phyloP scores from a whole-genome alignment of 495 filamentous ascomycete genomes.

The Hypomontagnella submonticulosa region DNA sequence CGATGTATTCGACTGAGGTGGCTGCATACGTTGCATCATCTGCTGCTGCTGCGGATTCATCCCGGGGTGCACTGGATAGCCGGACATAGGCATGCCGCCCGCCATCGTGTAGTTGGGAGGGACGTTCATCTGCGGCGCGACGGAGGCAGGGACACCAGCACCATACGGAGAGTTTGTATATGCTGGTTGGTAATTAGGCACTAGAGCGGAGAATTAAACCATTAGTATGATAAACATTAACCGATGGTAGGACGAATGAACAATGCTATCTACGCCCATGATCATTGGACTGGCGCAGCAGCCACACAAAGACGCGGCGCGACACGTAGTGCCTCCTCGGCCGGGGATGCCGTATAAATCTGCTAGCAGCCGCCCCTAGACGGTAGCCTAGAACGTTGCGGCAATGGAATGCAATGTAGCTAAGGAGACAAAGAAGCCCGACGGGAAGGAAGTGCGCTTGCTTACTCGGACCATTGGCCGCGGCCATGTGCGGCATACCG shows the following conservation, averaged over 20 bases:
- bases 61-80: constrained; percentile 49
- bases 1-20: constrained; percentile 49
- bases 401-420: constrained; percentile 16
- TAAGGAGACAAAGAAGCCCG: constrained; percentile 35
- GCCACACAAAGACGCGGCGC: constrained; percentile 23
- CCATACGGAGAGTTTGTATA: constrained; percentile 64
- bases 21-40: constrained; percentile 61
- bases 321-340: constrained; percentile 4
- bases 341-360: constrained; percentile 16
- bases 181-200: constrained; percentile 62
- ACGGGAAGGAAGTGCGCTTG: constrained; percentile 48
- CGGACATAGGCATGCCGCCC: constrained; percentile 54
- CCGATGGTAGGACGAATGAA: constrained; percentile 11
- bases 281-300: constrained; percentile 12
- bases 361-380: constrained; percentile 19
- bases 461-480: constrained; percentile 63
- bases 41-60: constrained; percentile 59
- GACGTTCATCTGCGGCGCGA: constrained; percentile 57
- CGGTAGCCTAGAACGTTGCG: constrained; percentile 23
- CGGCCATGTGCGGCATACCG: constrained; percentile 62
- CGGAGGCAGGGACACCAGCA: constrained; percentile 54
- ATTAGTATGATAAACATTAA: constrained; percentile 39
- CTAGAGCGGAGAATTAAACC: constrained; percentile 47
- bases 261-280: constrained; percentile 11
- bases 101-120: constrained; percentile 62